Evolutionary conservation across 495 filamentous ascomycete species (phyloP).

Genomic region (Talaromyces wortmannii): DNA sequence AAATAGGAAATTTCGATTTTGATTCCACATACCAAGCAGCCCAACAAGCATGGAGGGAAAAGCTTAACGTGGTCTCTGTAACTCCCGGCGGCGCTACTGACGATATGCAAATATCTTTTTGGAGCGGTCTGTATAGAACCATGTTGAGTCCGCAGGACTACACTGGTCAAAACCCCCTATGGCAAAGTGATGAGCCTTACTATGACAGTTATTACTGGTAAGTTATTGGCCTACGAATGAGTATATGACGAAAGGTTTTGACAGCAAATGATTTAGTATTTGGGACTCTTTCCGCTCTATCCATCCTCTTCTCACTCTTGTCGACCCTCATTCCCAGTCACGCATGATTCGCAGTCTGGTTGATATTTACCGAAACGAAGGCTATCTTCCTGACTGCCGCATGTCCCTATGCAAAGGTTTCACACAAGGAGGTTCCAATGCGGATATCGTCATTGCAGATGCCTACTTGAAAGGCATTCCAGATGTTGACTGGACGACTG

Average conservation of each 20-base stretch:
- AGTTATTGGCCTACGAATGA: conserved; percentile 7
- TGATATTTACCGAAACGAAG: conserved; percentile 64
- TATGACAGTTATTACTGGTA: conserved; percentile 74
- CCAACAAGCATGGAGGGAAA: conserved; percentile 52
- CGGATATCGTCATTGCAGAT: conserved; percentile 65
- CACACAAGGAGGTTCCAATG: conserved; percentile 74
- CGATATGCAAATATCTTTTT: conserved; percentile 56
- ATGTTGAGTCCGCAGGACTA: conserved; percentile 73
- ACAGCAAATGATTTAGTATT: conserved; percentile 23
- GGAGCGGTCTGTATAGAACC: conserved; percentile 64
- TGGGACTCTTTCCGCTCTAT: conserved; percentile 72
- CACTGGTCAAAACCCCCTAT: conserved; percentile 71
- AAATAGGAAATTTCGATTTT: conserved; percentile 66
- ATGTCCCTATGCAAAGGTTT: conserved; percentile 62
- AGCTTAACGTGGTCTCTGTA: conserved; percentile 54
- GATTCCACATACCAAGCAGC: conserved; percentile 43
- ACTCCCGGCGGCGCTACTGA: conserved; percentile 45
- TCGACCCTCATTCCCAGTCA: conserved; percentile 57
- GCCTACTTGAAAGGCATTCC: conserved; percentile 60
- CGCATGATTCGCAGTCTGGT: conserved; percentile 63
- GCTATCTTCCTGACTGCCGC: conserved; percentile 63
- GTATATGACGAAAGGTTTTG: background rate
- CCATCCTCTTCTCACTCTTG: conserved; percentile 61
- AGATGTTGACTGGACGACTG: conserved; percentile 60
- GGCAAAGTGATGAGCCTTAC: conserved; percentile 65